Conservation (phyloP, 176 grass and related monocot species). For the Zea mays region DNA sequence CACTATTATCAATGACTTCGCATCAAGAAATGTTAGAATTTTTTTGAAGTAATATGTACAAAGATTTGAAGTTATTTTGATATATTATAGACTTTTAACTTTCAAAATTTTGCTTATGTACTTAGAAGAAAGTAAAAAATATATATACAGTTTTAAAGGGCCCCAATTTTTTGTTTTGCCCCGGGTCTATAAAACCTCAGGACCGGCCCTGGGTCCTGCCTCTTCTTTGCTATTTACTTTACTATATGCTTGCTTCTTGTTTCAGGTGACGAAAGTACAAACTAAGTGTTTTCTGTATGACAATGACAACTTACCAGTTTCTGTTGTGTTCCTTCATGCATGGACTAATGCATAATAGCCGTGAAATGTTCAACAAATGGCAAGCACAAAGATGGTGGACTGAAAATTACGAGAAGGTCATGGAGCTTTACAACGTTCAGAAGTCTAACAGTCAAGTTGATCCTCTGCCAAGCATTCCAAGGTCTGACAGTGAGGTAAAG, state of each 20-base stretch:
- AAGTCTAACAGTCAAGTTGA: conserved; percentile 64
- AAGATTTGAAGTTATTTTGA: too few species aligned
- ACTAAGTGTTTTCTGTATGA: not conserved
- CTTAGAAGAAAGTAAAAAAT: too few species aligned
- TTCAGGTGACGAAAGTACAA: not conserved
- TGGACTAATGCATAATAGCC: conserved; percentile 48
- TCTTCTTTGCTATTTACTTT: conserved; percentile 7
- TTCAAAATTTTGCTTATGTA: too few species aligned
- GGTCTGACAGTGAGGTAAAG: conserved; percentile 58
- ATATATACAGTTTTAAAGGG: too few species aligned
- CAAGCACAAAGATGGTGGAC: conserved; percentile 93
- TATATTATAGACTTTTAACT: too few species aligned
- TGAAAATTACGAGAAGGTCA: conserved; percentile 86
- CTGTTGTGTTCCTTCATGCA: not conserved
- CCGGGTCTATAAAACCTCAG: too few species aligned
- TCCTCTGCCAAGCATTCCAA: conserved; percentile 60
- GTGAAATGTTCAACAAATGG: conserved; percentile 83
- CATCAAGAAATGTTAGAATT: too few species aligned
- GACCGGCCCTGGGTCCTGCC: too few species aligned
- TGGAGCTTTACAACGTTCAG: conserved; percentile 90
- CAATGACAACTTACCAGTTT: conserved; percentile 1
- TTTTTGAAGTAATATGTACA: too few species aligned
- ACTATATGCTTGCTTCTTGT: not conserved
- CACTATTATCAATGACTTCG: too few species aligned
- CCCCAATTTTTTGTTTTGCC: too few species aligned